Evolutionary conservation across 306 rosid genomes (phyloP).

Genomic region (Albizia julibrissin): DNA sequence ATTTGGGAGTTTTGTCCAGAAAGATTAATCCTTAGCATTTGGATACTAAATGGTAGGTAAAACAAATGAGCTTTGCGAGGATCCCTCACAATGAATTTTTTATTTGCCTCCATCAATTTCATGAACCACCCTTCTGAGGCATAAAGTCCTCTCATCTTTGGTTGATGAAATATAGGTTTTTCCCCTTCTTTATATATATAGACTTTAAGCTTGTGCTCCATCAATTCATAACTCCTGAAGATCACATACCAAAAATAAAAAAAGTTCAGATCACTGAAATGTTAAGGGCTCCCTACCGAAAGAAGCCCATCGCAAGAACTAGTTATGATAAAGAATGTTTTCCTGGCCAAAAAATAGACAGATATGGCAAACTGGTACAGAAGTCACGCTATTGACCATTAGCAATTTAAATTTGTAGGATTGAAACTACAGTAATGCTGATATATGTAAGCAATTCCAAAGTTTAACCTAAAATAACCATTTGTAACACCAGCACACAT

Average conservation of each 20-base stretch:
- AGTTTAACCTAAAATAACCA: constrained; percentile 8
- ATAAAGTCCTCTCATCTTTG: constrained; percentile 79
- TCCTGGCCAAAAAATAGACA: background rate
- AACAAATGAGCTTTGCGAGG: constrained; percentile 83
- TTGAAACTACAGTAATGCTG: background rate
- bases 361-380: constrained; percentile 6
- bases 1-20: constrained; percentile 38
- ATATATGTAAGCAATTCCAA: background rate
- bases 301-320: constrained; percentile 10
- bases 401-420: constrained; percentile 4
- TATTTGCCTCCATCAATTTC: constrained; percentile 73
- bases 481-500: constrained; percentile 9
- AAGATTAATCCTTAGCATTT: constrained; percentile 53
- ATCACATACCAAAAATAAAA: background rate
- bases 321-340: background rate
- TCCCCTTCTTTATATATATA: constrained; percentile 81
- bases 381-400: constrained; percentile 5
- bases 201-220: constrained; percentile 78
- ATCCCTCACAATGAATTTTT: constrained; percentile 60
- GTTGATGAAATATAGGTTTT: constrained; percentile 83
- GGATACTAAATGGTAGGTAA: constrained; percentile 81
- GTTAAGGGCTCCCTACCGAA: background rate
- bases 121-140: constrained; percentile 98
- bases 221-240: constrained; percentile 84
- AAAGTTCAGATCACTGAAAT: constrained; percentile 24